A percentile compares a stretch with the other conserved stretches of the same genome.
These are phyloP conservation scores for Aspergillus carlsbadensis DNA, from an alignment of 495 filamentous ascomycete genomes.

Conservation along the genomic window DNA sequence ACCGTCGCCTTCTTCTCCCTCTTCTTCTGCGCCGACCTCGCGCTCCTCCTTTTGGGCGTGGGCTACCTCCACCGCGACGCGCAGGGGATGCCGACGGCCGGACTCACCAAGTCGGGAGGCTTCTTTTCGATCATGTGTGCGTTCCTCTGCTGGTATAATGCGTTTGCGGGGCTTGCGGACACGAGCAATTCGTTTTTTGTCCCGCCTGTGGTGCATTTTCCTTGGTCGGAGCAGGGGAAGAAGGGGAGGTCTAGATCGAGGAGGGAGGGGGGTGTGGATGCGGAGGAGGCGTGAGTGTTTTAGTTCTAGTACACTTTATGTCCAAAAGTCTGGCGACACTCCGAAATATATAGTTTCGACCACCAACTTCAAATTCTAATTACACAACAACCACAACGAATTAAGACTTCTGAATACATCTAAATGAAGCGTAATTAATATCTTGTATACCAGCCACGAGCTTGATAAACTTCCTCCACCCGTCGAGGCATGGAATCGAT, in stretches of 20 bases:
- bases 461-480: no score
- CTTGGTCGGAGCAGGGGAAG: slow-evolving; percentile 82
- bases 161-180: slow-evolving; percentile 85
- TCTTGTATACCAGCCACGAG: no score
- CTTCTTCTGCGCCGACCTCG: slow-evolving; percentile 82
- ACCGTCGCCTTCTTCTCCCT: slow-evolving; percentile 89
- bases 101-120: slow-evolving; percentile 69
- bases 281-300: background rate
- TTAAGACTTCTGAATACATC: no score
- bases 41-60: slow-evolving; percentile 75
- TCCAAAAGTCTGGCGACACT: no score
- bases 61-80: slow-evolving; percentile 54
- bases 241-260: no score
- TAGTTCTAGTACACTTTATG: no score
- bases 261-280: background rate
- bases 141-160: slow-evolving; percentile 90
- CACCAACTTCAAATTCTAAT: no score
- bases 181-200: slow-evolving; percentile 80
- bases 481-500: no score
- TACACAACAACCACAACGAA: no score
- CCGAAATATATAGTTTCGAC: no score
- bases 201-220: slow-evolving; percentile 86
- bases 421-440: no score
- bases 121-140: slow-evolving; percentile 77
- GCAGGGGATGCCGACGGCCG: slow-evolving; percentile 39